Evolutionary conservation across 2,329 filamentous ascomycete species (phyloP), one percentile per base, ranked within the genome.

Genomic region (Cercospora beticola): DNA sequence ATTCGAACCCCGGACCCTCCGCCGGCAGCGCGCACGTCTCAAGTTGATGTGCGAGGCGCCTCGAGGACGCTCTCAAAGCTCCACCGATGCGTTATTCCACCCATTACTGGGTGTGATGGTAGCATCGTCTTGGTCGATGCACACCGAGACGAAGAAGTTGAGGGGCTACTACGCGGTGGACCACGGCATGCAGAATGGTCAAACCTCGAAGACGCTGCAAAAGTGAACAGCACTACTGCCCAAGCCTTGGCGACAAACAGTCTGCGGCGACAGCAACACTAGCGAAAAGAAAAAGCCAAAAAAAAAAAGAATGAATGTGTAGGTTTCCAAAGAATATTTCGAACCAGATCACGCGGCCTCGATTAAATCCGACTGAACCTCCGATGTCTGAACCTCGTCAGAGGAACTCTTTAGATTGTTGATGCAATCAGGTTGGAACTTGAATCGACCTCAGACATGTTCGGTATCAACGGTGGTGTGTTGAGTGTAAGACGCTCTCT

Each of bases 401-500:
- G 56, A 30, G 56, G 56, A 33, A 33, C 56, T 58, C 56, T 8
- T 58, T 33, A 31, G 56, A 58, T 33, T n/a, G 56, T 28, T 26
- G 9, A 33, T 18, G 56, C 56, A 33, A 33, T 58, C 56, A 58
- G 30, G 56, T 58, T 23, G 56, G 56, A 58, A 58, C 56, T 18
- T 58, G 56, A 58, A 58, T 58, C 56, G 56, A 58, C 28, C 56
- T 58, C 56, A 33, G 56, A 33, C 30, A 33, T 58, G 23, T 26
- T 58, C 28, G 16, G 26, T 58, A 28, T 31, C 18, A 28, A 58
- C 23, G n/a, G 56, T 33, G 56, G 56, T 58, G 16, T 54, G 23
- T 58, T 33, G 56, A 58, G 56, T 58, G 56, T 58, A 58, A 58
- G 56, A 58, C 56, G 56, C 56, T 40, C 14, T 40, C 7, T 40